Evolutionary conservation across 1,284 basidiomycete genomes (phyloP).

Genomic region (Puccinia horiana): DNA sequence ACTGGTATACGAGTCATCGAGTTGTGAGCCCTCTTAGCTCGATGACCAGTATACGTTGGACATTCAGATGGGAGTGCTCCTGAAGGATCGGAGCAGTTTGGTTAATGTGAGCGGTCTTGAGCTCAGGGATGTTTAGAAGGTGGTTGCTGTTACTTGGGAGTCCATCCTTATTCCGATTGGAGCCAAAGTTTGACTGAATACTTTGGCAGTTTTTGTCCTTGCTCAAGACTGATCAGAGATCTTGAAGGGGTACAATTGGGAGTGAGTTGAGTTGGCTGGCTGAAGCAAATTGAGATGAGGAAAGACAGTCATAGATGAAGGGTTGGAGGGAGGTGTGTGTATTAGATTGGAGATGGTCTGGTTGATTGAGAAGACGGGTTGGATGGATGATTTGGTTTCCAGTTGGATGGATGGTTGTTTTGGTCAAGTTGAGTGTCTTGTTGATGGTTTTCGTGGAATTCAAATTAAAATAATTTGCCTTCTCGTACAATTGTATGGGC

Average conservation of each 20-base stretch:
- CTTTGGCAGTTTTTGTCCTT: neutral
- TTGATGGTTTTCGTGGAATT: slow-evolving; percentile 77
- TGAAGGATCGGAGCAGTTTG: neutral
- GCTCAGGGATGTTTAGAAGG: slow-evolving; percentile 48
- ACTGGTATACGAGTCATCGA: no score
- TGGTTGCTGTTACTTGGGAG: slow-evolving; percentile 49
- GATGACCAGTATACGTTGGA: no score
- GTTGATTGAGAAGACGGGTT: slow-evolving; percentile 22
- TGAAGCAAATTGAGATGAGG: slow-evolving; percentile 12
- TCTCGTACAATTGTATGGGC: slow-evolving; percentile 74
- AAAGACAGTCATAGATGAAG: neutral
- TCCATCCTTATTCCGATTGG: slow-evolving; percentile 45
- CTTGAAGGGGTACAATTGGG: neutral
- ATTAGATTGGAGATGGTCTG: neutral
- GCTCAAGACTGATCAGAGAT: slow-evolving; percentile 5
- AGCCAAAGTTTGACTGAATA: slow-evolving; percentile 5
- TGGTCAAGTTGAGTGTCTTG: no score
- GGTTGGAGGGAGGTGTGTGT: no score
- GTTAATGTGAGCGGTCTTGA: slow-evolving; percentile 29
- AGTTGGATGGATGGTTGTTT: no score
- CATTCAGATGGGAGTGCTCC: no score
- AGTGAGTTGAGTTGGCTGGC: neutral
- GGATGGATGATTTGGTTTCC: no score
- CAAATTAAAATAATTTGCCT: slow-evolving; percentile 80
- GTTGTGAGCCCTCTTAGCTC: no score